Base-by-base conservation (phyloP, 75 land plant genomes). In the Cupressus sempervirens region DNA sequence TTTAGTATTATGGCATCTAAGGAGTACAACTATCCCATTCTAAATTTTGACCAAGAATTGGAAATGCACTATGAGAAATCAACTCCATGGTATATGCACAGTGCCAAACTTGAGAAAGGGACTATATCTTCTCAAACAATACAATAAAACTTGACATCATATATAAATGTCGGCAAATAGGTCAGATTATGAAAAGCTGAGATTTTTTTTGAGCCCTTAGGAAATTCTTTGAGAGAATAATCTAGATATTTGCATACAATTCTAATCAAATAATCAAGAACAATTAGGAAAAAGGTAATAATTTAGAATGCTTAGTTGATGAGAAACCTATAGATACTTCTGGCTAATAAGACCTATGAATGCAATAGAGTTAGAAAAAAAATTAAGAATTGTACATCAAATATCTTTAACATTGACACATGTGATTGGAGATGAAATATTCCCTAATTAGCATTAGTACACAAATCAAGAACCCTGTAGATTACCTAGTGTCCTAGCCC, bases 381-480 rank as follows among this genome's bases (percentile, higher is more conserved):
- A 12, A 14, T 15, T 35, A 30, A 26, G 84, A 20, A 36, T 72
- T 30, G 35, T 20, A 84, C n/a, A 74, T 52, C 35, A 41, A 14
- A 79, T 15, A 36, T 45, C 16, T 93, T 85, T 85, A 94, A 96
- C 83, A 84, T 85, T 86, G 87, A 90, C 80, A 97, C 96, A 84
- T 94, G 89, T 38, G 90, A 89, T 68, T 95, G 92, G 32, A 95
- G 54, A 18, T 93, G 91, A 77, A 97, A 97, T 76, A 95, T 95
- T 20, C 86, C 99, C 77, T 95, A 96, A 89, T 97, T 97, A 65
- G 99, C 96, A 65, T 95, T 94, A 20, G 96, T 97, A 46, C 96
- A 91, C 76, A 97, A 54, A 76, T 97, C 99, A 68, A 95, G 89
- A 58, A 95, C 94, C 76, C 99, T 91, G 48, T 91, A 83, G 76